phyloP scores from a whole-genome alignment of 2,329 filamentous ascomycete species.

The Alternaria ventricosa region DNA sequence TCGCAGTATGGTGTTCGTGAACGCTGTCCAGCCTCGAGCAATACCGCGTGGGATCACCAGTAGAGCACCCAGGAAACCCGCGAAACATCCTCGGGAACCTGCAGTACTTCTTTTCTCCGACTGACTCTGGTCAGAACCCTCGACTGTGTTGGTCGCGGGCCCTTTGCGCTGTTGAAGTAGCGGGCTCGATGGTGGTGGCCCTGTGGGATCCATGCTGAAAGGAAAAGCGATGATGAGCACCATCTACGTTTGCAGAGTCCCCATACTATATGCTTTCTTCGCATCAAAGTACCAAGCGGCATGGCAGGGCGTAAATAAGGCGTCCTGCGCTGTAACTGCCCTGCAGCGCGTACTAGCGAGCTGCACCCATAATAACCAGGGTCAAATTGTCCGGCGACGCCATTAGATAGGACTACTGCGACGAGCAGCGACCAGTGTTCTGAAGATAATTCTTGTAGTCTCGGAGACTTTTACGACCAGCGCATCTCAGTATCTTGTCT shows the following conservation, averaged over 20 bases:
- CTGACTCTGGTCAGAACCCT: background rate
- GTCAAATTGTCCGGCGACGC: background rate
- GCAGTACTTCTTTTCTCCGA: background rate
- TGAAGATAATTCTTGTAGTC: background rate
- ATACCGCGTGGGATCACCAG: background rate
- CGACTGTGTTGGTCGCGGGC: background rate
- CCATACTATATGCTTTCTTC: background rate
- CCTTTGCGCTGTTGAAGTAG: background rate
- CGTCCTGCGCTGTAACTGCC: background rate
- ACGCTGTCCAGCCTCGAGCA: background rate
- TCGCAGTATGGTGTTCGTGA: background rate
- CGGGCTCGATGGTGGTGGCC: background rate
- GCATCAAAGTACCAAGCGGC: background rate
- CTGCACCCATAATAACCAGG: background rate
- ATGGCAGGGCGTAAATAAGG: background rate
- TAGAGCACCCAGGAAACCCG: background rate
- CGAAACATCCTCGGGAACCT: background rate
- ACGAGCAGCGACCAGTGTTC: background rate
- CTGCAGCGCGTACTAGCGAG: background rate
- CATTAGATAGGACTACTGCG: background rate
- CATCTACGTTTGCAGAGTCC: background rate
- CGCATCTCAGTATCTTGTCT: background rate
- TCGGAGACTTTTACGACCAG: background rate
- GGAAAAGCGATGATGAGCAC: background rate
- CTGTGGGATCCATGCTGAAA: background rate